A percentile compares a stretch with the other conserved stretches of the same genome.
Conservation (phyloP, 2,329 filamentous ascomycete genomes). For the Xylaria sp. region DNA sequence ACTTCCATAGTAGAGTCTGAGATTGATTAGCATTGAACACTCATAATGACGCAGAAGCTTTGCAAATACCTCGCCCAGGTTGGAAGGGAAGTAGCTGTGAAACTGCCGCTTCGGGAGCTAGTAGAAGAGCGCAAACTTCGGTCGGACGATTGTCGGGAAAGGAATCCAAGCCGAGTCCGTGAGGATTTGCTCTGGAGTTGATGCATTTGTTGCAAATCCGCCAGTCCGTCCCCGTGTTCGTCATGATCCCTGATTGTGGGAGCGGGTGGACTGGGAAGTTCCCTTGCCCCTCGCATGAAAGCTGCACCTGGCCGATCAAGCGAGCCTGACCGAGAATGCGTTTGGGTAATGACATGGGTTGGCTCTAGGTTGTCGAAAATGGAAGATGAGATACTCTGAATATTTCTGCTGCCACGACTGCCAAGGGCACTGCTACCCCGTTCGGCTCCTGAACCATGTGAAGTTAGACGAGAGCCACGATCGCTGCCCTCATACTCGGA, state of each 20-base stretch:
- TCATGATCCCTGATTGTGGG: conserved; percentile 68
- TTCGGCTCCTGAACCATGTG: conserved; percentile 55
- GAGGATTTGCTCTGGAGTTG: conserved; percentile 63
- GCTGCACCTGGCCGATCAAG: conserved; percentile 62
- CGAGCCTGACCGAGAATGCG: conserved; percentile 57
- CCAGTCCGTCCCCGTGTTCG: conserved; percentile 72
- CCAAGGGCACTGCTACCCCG: conserved; percentile 63
- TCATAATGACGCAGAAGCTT: neutral
- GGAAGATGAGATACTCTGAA: conserved; percentile 69
- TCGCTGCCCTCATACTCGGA: conserved; percentile 70
- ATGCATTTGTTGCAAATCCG: conserved; percentile 66
- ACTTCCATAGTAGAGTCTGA: conserved; percentile 76
- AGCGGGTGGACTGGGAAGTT: conserved; percentile 51
- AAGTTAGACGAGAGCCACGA: conserved; percentile 61
- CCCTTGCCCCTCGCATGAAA: conserved; percentile 55
- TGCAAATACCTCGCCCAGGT: conserved; percentile 63
- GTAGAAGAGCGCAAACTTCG: conserved; percentile 64
- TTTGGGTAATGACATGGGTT: conserved; percentile 51
- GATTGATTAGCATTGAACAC: conserved; percentile 38
- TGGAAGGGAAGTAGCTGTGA: conserved; percentile 60
- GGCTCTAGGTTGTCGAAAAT: conserved; percentile 54
- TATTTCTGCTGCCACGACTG: conserved; percentile 61
- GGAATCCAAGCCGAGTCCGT: conserved; percentile 63
- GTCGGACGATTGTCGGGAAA: conserved; percentile 62
- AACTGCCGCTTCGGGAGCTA: conserved; percentile 61